These are phyloP conservation scores for Agaricus blazei DNA, from an alignment of 768 basidiomycete genomes.

Conservation along the genomic window DNA sequence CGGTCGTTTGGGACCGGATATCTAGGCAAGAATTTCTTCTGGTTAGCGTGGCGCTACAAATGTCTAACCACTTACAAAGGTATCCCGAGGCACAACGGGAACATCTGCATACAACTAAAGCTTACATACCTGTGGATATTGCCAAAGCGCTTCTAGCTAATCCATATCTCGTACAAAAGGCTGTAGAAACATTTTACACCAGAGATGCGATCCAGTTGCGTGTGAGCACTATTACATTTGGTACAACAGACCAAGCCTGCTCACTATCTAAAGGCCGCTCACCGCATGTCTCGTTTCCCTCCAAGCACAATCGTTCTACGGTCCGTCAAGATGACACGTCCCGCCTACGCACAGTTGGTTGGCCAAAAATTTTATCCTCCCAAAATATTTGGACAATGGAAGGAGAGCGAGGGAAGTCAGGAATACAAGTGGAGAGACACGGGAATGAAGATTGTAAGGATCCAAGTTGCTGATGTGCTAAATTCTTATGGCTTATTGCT, in stretches of 20 bases:
- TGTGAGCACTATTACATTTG: slow-evolving; percentile 38
- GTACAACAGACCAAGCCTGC: neutral
- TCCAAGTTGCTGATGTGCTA: neutral
- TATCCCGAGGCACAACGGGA: slow-evolving; percentile 64
- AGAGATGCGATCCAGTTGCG: slow-evolving; percentile 88
- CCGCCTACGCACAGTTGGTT: slow-evolving; percentile 88
- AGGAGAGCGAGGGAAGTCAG: slow-evolving; percentile 53
- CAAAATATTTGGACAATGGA: slow-evolving; percentile 77
- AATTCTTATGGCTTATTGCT: slow-evolving; percentile 2
- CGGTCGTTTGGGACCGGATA: slow-evolving; percentile 66
- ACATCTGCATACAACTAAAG: slow-evolving; percentile 75
- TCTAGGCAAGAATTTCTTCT: slow-evolving; percentile 40
- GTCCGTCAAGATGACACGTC: slow-evolving; percentile 75
- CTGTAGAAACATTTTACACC: slow-evolving; percentile 92
- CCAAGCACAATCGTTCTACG: slow-evolving; percentile 60
- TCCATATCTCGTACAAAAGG: slow-evolving; percentile 75
- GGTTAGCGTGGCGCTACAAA: neutral
- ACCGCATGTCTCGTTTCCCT: slow-evolving; percentile 87
- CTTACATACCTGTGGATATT: slow-evolving; percentile 76
- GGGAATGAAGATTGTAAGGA: slow-evolving; percentile 87
- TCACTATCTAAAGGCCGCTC: slow-evolving; percentile 55
- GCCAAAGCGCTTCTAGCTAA: slow-evolving; percentile 62
- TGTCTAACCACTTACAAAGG: slow-evolving; percentile 27
- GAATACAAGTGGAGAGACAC: slow-evolving; percentile 79
- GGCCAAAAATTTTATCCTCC: slow-evolving; percentile 93